These are phyloP conservation scores for Mrakia gelida DNA, from an alignment of 768 basidiomycete species.

Conservation along the genomic window DNA sequence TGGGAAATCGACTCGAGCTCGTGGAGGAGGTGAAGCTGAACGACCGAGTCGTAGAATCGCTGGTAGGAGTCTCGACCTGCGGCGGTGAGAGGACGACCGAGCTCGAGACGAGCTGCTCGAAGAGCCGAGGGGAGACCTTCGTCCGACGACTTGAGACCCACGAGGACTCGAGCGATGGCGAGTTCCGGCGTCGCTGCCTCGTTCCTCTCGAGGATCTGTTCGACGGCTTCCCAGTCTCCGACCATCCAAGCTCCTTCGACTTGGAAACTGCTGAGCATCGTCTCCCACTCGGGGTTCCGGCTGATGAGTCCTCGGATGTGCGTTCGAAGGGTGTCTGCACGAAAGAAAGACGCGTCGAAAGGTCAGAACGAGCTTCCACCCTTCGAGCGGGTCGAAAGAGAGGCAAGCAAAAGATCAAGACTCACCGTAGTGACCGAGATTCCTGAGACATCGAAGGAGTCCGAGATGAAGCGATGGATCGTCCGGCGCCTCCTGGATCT, in stretches of 20 bases:
- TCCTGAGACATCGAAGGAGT: constrained; percentile 80
- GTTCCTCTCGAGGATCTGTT: constrained; percentile 50
- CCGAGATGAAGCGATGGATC: constrained; percentile 86
- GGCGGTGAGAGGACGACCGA: constrained; percentile 79
- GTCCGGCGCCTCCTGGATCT: constrained; percentile 81
- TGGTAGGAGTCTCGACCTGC: constrained; percentile 75
- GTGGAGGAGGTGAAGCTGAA: constrained; percentile 78
- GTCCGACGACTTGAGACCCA: constrained; percentile 67
- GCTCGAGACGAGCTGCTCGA: constrained; percentile 58
- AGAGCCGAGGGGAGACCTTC: constrained; percentile 52
- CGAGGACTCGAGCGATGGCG: constrained; percentile 70
- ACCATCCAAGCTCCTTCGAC: constrained; percentile 95
- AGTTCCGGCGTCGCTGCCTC: constrained; percentile 51
- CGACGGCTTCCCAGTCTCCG: constrained; percentile 83
- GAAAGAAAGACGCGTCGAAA: neutral
- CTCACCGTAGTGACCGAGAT: constrained; percentile 94
- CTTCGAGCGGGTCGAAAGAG: constrained; percentile 6
- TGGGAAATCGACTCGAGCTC: constrained; percentile 64
- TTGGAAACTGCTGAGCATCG: constrained; percentile 71
- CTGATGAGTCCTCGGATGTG: constrained; percentile 80
- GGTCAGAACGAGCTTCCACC: too few species aligned
- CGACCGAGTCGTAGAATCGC: constrained; percentile 76
- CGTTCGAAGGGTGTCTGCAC: constrained; percentile 83
- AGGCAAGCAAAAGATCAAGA: constrained; percentile 27
- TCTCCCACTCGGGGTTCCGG: constrained; percentile 77